Evolutionary conservation across 805 yeast genomes (phyloP), one percentile per base, ranked within the genome.

Genomic region (Starmerella potacharoeniae): DNA sequence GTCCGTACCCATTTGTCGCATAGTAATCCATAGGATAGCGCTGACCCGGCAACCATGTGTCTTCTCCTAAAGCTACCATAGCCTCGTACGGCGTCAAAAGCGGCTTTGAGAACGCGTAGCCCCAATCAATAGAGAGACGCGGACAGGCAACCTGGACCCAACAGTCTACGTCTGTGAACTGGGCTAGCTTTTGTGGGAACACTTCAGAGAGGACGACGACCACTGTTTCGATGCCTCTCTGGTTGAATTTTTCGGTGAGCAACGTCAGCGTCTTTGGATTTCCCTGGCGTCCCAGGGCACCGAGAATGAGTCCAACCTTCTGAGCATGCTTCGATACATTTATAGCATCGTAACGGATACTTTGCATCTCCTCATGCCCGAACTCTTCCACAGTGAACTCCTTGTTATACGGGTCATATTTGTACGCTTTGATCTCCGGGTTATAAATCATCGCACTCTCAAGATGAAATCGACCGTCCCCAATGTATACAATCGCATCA

Each of bases 91-190:
- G 98, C 0, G 98, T 91, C 55, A 93, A 71, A 44, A 93, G 71
- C 0, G 98, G 98, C 65, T 85, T 86, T 56, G 82, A 81, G 66
- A 93, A 93, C 0, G 98, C 98, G 68, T 93, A 93, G 0, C 98
- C 98, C 98, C 98, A 93, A 68, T 93, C 98, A 43, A 93, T 91
- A 1, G 96, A 87, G 47, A 93, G 72, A 64, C 98, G 75, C 0
- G 98, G 98, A 67, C 98, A 93, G 0, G 98, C 98, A 3, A 93
- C 95, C 69, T 93, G 98, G 13, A 93, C 86, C 75, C 93, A 93
- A 1, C 90, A 95, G 69, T 93, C 98, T 16, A 91, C 80, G 64
- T 87, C 93, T 63, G 87, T 90, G 69, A 93, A 93, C 83, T 86
- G 84, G 10, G 96, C 83, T 39, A 93, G 73, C 63, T 93, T 93